A percentile compares a stretch with the other conserved stretches of the same genome.
Evolutionary conservation across 495 filamentous ascomycete species (phyloP).

Genomic region (Aspergillus cavernicola): DNA sequence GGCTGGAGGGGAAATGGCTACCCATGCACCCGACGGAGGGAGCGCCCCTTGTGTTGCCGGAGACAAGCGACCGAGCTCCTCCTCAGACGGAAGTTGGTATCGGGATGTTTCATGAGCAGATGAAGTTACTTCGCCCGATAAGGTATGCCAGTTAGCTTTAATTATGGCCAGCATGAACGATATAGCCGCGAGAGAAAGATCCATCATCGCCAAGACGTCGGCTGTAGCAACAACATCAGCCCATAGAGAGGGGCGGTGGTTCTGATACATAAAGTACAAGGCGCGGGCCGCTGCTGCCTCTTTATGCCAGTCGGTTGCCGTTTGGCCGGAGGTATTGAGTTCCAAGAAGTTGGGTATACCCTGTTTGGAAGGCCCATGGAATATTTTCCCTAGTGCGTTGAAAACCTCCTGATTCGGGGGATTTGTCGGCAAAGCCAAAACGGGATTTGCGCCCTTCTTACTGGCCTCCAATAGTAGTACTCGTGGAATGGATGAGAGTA

Average conservation of each 20-base stretch:
- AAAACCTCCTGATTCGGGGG: slow-evolving; percentile 51
- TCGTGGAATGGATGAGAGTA: slow-evolving; percentile 57
- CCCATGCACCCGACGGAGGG: slow-evolving; percentile 46
- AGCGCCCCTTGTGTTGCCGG: slow-evolving; percentile 34
- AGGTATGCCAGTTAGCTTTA: slow-evolving; percentile 51
- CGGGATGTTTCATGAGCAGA: slow-evolving; percentile 24
- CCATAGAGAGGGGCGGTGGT: slow-evolving; percentile 49
- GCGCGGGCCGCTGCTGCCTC: slow-evolving; percentile 55
- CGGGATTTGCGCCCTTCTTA: slow-evolving; percentile 39
- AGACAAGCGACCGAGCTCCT: slow-evolving; percentile 33
- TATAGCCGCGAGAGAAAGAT: slow-evolving; percentile 54
- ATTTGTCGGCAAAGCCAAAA: slow-evolving; percentile 47
- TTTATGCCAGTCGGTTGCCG: slow-evolving; percentile 36
- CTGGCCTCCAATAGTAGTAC: slow-evolving; percentile 49
- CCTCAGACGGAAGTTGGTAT: slow-evolving; percentile 44
- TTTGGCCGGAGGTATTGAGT: slow-evolving; percentile 30
- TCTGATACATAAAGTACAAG: slow-evolving; percentile 54
- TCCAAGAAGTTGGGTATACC: slow-evolving; percentile 27
- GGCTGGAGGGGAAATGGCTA: slow-evolving; percentile 50
- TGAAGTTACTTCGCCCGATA: slow-evolving; percentile 23
- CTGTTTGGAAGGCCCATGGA: slow-evolving; percentile 47
- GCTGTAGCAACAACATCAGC: slow-evolving; percentile 47
- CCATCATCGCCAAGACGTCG: slow-evolving; percentile 56
- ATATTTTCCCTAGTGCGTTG: slow-evolving; percentile 50
- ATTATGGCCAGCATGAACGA: slow-evolving; percentile 50